Evolutionary conservation across 2,329 filamentous ascomycete species (phyloP), one percentile per base, ranked within the genome.

Genomic region (Zymoseptoria crescenta): DNA sequence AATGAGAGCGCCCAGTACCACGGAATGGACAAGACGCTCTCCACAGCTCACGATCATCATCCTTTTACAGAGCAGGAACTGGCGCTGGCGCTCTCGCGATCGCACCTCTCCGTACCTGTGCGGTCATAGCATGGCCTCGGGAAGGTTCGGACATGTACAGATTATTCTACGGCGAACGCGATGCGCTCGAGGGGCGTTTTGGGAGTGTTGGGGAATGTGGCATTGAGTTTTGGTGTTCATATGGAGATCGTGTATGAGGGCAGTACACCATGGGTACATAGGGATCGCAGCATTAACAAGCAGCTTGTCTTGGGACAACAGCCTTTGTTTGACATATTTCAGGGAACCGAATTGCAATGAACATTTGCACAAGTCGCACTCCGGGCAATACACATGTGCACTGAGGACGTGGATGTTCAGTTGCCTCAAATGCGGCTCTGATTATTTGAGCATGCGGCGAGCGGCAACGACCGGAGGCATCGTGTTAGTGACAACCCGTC

Each of bases 61-160:
- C 74, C 74, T 1, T 80, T 79, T 62, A 73, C 76, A 2, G 70
- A 75, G 27, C 74, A 77, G 55, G 76, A 79, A 28, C 72, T 80
- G 52, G 74, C 74, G 49, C 65, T 75, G 8, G 78, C 78, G 0
- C 65, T 79, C 56, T 69, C 75, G 54, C 69, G 72, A 49, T 76
- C 75, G 4, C 73, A 76, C 59, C 62, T 74, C n/a, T 65, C 66
- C 29, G 68, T 71, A 5, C 66, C 71, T 4, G 54, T 58, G 29
- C 59, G 59, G 19, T 62, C 51, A 28, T 52, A 45, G 35, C 35
- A 45, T 45, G 35, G 35, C 35, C 13, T 16, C 4, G 35, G 4
- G 35, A 45, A 4, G 16, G 35, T 16, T 13, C 35, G 35, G 4
- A 45, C 35, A n/a, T 45, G 35, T 45, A 45, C 35, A 45, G n/a